Conservation (phyloP, 164 flowering plant genomes). For the Vitis rupestris region DNA sequence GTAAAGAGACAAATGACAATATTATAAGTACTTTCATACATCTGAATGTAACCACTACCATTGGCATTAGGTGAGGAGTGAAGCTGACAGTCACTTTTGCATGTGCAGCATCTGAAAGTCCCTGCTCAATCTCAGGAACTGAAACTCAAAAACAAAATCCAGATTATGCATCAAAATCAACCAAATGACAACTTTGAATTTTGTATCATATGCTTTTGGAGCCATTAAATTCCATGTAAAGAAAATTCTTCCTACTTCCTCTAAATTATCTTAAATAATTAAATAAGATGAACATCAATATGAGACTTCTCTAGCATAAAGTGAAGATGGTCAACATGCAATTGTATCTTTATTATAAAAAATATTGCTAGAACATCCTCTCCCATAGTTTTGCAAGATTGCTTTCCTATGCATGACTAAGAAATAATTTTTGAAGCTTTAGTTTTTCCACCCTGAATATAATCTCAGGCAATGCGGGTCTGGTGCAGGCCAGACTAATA, state of each 20-base stretch:
- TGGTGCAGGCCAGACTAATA: too few relatives aligned
- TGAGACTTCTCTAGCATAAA: not conserved
- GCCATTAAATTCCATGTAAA: not conserved
- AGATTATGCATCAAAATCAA: not conserved
- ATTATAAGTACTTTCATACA: not conserved
- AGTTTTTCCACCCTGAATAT: too few relatives aligned
- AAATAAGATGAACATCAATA: not conserved
- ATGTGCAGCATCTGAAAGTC: constrained; percentile 72
- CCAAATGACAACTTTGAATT: not conserved
- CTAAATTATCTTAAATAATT: not conserved
- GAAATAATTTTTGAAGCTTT: too few relatives aligned
- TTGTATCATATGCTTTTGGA: not conserved
- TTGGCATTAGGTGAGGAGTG: constrained; percentile 97
- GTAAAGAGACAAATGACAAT: not conserved
- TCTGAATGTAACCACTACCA: constrained; percentile 46
- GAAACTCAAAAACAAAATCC: constrained; percentile 22
- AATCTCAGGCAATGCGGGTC: too few relatives aligned
- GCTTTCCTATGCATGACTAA: not conserved
- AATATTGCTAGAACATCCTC: not conserved
- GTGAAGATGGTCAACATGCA: not conserved
- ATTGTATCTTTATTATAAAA: not conserved
- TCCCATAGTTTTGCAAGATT: not conserved
- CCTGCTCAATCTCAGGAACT: constrained; percentile 99
- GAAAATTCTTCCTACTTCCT: not conserved
- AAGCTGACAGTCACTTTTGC: constrained; percentile 87